Evolutionary conservation across 352 stramenopile species (phyloP).

Genomic region (Pythium aristosporum): DNA sequence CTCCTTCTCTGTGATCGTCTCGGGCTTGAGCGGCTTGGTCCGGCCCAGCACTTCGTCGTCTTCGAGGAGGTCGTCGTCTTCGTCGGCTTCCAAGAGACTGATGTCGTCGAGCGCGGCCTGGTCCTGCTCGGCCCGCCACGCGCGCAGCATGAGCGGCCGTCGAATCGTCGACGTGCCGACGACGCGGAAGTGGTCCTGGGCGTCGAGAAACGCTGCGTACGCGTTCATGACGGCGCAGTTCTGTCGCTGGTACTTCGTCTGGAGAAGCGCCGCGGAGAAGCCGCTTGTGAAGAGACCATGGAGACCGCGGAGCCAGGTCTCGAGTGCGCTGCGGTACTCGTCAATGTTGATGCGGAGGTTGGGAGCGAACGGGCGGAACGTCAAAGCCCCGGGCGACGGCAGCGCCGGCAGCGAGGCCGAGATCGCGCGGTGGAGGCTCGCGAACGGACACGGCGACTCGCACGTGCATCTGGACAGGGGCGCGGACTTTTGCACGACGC

Average conservation of each 20-base stretch:
- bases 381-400: conserved; percentile 26
- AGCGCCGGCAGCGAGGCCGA: conserved; percentile 43
- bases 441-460: conserved; percentile 43
- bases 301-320: conserved; percentile 41
- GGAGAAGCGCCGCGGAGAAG: conserved; percentile 36
- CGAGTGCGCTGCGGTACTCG: conserved; percentile 37
- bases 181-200: conserved; percentile 44
- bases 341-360: conserved; percentile 10
- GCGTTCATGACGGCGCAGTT: conserved; percentile 44
- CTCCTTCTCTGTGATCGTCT: background rate
- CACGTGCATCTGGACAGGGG: conserved; percentile 32
- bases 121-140: conserved; percentile 41
- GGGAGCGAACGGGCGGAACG: conserved; percentile 21
- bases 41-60: background rate
- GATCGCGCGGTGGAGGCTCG: conserved; percentile 32
- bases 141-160: conserved; percentile 42
- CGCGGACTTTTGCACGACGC: conserved; percentile 17
- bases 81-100: conserved; percentile 20
- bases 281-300: conserved; percentile 37
- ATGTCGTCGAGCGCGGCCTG: conserved; percentile 14
- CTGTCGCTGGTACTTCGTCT: conserved; percentile 37
- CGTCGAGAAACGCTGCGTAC: conserved; percentile 54
- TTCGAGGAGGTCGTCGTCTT: conserved; percentile 9
- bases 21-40: conserved; percentile 6
- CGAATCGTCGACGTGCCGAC: conserved; percentile 30